Conservation (phyloP, 345 rosid genomes). For the Firmiana major region DNA sequence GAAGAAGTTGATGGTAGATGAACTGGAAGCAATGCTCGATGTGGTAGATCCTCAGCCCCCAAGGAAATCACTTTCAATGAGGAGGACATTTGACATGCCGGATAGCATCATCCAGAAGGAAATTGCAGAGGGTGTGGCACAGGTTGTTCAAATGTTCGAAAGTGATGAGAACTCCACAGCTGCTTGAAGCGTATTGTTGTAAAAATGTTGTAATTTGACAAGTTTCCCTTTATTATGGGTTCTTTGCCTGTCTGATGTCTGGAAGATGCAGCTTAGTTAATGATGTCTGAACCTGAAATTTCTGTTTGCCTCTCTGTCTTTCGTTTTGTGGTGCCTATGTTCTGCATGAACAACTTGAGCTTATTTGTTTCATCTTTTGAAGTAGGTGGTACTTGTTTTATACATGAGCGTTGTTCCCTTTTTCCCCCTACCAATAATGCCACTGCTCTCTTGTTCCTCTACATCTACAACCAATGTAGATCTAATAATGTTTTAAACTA, state of each 20-base stretch:
- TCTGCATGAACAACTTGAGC: not conserved
- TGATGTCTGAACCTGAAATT: constrained; percentile 3
- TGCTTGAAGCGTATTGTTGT: not conserved
- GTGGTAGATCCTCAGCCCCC: constrained; percentile 83
- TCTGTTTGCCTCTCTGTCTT: not conserved
- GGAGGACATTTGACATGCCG: constrained; percentile 86
- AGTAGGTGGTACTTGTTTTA: not conserved
- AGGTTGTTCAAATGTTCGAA: constrained; percentile 75
- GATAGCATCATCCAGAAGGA: constrained; percentile 62
- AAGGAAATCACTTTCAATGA: constrained; percentile 66
- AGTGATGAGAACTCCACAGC: constrained; percentile 27
- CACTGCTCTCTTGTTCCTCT: not conserved
- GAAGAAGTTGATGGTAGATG: constrained; percentile 82
- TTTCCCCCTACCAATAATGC: not conserved
- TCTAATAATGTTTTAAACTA: not conserved
- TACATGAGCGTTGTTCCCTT: not conserved
- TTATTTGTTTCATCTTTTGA: not conserved
- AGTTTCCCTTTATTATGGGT: not conserved
- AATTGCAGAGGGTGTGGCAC: constrained; percentile 78
- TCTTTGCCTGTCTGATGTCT: not conserved
- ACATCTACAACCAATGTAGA: not conserved
- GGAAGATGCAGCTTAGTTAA: constrained; percentile 5
- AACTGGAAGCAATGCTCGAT: constrained; percentile 90
- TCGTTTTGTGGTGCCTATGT: not conserved
- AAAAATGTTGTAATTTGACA: not conserved